Base-by-base conservation (phyloP, 1,139 yeast genomes). In the Kluyveromyces sp. region DNA sequence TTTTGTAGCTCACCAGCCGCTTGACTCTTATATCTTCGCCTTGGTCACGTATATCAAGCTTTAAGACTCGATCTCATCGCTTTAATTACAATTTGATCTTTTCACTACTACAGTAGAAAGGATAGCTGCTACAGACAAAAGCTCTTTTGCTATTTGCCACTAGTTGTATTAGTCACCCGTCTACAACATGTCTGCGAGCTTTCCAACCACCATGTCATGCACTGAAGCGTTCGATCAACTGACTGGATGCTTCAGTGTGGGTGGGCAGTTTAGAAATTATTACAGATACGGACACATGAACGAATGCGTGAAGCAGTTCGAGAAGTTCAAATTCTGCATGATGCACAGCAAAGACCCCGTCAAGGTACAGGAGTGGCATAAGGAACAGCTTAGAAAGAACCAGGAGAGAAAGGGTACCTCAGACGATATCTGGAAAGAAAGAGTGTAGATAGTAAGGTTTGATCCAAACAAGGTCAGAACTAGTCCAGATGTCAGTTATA, bases 171-270 rank as follows among this genome's bases (percentile, higher is more conserved):
- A n/a, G n/a, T n/a, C 33, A 30, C 6, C 33, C 33, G 12, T 12
- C 33, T 7, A 30, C 33, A 30, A 6, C n/a, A 46, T 46, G 49
- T 20, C 46, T n/a, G 29, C 47, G 28, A 54, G 58, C 32, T 60
- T 57, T 39, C 64, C 64, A 11, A 67, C 71, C 32, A 71, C 73
- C 30, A 78, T 80, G 84, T 73, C 75, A 44, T 81, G 88, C 56
- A 69, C 83, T 41, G 85, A 89, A 34, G 94, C 94, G 0, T 80
- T 89, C 63, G 95, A 89, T 62, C 95, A 86, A 57, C 68, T 89
- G 31, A 74, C 88, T 40, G 81, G 78, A 41, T 89, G 97, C 61
- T 87, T 85, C 67, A 84, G 96, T 0, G 60, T 88, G 2, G 96
- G 96, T 2, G 96, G 96, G 1, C 96, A 88, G 60, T 67, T 84